Evolutionary conservation across 257 asterid genomes (phyloP), one percentile per base, ranked within the genome.

Genomic region (Dorcoceras hygrometricum): DNA sequence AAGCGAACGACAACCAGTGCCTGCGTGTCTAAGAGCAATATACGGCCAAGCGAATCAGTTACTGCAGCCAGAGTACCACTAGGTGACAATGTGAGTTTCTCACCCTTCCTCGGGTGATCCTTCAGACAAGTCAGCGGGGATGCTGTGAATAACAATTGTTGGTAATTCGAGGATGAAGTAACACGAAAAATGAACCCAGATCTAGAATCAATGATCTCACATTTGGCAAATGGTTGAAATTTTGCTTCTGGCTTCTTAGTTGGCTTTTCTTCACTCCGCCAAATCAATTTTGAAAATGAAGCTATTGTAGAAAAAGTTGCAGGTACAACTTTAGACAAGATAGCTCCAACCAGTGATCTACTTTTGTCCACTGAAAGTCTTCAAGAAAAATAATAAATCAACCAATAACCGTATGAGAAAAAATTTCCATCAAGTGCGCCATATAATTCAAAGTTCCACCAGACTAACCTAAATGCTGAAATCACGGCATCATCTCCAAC

Each of bases 41-140:
- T 88, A 57, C 99, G 90, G 36, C 99, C 99, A 43, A 90, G 91
- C n/a, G 98, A 94, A 82, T 94, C 98, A 2, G 99, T 88, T 77
- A 94, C 82, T 65, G 99, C 96, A 71, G 97, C 97, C 84, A 94
- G 76, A 54, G 98, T 87, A 55, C 99, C 96, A 80, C 92, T 84
- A 63, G 99, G 99, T 12, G 96, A 94, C 78, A 90, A 73, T 0
- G 97, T 90, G 57, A 94, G 95, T 79, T 85, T 94, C 83, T 90
- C 96, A 24, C 99, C 99, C 81, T 90, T 90, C 76, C 97, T 87
- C 0, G 97, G 99, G 56, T 82, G 80, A 86, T 90, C 99, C 83
- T 87, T 89, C 80, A 93, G 77, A 78, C 97, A 88, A 75, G 98
- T 93, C 68, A 93, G 74, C 53, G 96, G 79, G 66, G 93, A 84